Evolutionary conservation across 306 rosid genomes (phyloP).

Genomic region (Corylus avellana): DNA sequence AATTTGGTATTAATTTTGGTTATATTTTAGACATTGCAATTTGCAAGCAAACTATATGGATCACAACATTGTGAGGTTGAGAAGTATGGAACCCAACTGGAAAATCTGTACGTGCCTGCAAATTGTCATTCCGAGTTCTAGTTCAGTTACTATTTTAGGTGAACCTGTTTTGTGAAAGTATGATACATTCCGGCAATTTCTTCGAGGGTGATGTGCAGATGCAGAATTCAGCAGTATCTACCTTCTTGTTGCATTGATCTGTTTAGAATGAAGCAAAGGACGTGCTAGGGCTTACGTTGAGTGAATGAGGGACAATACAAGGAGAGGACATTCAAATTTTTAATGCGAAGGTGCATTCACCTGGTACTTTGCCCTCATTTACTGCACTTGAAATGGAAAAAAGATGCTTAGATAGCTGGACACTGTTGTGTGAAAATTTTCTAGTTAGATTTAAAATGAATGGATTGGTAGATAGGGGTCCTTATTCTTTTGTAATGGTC

Average conservation of each 20-base stretch:
- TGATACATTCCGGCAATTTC: neutral
- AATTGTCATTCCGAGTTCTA: constrained; percentile 3
- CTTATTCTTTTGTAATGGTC: constrained; percentile 5
- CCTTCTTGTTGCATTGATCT: neutral
- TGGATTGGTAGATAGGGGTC: neutral
- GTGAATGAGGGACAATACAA: neutral
- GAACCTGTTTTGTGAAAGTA: neutral
- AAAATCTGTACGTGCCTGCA: neutral
- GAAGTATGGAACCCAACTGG: neutral
- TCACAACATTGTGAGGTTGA: neutral
- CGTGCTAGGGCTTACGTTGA: neutral
- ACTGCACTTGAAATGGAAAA: neutral
- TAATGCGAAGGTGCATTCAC: neutral
- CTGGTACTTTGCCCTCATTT: neutral
- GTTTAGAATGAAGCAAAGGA: neutral
- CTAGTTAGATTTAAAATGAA: neutral
- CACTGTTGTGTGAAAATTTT: neutral
- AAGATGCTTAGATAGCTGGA: neutral
- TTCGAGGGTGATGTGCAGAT: neutral
- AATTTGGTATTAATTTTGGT: neutral
- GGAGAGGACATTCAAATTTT: neutral
- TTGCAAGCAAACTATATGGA: neutral
- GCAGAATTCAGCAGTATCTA: neutral
- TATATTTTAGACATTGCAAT: neutral
- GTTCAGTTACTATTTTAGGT: neutral